phyloP scores from a whole-genome alignment of 176 grass and related monocot species.

The Triticum urartu region DNA sequence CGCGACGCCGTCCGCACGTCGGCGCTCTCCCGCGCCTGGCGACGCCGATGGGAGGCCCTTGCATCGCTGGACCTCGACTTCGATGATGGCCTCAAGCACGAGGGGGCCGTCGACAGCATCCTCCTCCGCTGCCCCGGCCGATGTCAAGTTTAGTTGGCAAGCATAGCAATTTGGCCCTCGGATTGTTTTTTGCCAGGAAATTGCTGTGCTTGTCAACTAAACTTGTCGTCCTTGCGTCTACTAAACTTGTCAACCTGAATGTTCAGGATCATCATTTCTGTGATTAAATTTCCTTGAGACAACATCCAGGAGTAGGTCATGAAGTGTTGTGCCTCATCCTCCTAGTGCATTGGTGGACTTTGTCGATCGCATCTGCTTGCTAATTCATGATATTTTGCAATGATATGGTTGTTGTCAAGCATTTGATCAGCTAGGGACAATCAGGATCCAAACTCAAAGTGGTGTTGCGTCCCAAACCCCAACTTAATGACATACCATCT shows the following conservation, averaged over 20 bases:
- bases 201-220: no score
- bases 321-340: background rate
- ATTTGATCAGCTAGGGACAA: no score
- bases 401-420: no score
- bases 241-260: no score
- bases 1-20: slow-evolving; percentile 21
- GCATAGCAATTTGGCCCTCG: no score
- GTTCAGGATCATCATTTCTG: no score
- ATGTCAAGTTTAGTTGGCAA: no score
- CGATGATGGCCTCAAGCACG: background rate
- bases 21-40: slow-evolving; percentile 21
- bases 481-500: no score
- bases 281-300: background rate
- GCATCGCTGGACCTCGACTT: background rate
- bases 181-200: no score
- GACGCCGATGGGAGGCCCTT: slow-evolving; percentile 17
- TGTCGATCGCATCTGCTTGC: background rate
- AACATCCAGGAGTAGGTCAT: background rate
- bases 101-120: background rate
- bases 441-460: background rate
- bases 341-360: background rate
- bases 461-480: background rate
- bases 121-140: background rate
- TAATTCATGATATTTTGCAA: no score
- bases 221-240: no score